Evolutionary conservation across 805 yeast species (phyloP), one percentile per base, ranked within the genome.

Genomic region (Hanseniaspora singularis): DNA sequence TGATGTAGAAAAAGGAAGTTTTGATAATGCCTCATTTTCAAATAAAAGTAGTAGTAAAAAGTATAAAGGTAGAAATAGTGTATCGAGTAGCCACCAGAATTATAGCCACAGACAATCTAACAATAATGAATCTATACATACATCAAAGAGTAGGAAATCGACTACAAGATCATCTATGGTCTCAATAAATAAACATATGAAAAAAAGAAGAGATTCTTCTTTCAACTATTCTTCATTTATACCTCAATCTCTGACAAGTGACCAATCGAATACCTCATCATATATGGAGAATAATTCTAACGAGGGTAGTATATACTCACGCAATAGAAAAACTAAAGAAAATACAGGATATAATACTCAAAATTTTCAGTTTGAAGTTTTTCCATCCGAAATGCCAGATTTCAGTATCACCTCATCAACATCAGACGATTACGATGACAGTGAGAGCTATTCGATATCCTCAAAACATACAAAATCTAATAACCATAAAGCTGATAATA

Each of bases 311-410:
- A 10, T 40, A 8, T 40, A 28, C 22, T 33, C 30, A 14, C 16
- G 33, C 1, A 33, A 26, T 3, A 44, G 38, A 31, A 23, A 32
- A 1, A 37, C 31, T 4, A 16, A 26, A n/a, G 30, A 16, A 15
- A 44, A 44, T 20, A 44, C 41, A 9, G 27, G 16, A 1, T 22
- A 6, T 24, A 43, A 36, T 23, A 43, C 20, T 23, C n/a, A 14
- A 10, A 39, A 37, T 12, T 44, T 22, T 14, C 40, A 37, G 6
- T 44, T 44, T 27, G 48, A 44, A 37, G 41, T 44, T 3, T 22
- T 37, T 18, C 48, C 48, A 6, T 44, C 48, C 2, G 48, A 44
- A 10, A 31, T 44, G 38, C 48, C 48, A n/a, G 34, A 39, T 20
- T 20, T 30, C 11, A 18, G 4, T n/a, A n/a, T 19, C 19, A 26